Evolutionary conservation across 805 yeast species (phyloP).

Genomic region (Debaryomyces castellii): DNA sequence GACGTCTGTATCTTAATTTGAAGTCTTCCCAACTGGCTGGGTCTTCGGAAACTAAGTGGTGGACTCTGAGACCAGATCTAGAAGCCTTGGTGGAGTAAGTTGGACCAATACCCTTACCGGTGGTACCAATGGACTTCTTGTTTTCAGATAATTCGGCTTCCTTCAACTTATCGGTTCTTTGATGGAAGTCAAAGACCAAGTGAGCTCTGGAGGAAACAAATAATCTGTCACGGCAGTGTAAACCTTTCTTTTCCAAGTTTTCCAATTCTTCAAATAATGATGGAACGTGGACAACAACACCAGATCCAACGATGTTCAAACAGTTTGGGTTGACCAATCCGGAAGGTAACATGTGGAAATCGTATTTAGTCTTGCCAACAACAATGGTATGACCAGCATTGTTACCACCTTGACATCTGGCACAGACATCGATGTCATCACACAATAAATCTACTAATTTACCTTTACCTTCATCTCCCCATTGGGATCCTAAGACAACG

Average conservation of each 20-base stretch:
- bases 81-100: slow-evolving; percentile 96
- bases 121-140: slow-evolving; percentile 91
- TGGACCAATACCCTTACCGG: slow-evolving; percentile 99
- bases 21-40: slow-evolving; percentile 94
- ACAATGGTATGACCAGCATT: slow-evolving; percentile 99
- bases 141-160: slow-evolving; percentile 82
- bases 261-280: slow-evolving; percentile 87
- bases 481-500: slow-evolving; percentile 96
- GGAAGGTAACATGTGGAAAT: slow-evolving; percentile 98
- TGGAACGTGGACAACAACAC: slow-evolving; percentile 91
- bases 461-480: slow-evolving; percentile 99
- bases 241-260: slow-evolving; percentile 78
- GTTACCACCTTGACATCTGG: slow-evolving; percentile 98
- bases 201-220: slow-evolving; percentile 94
- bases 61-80: slow-evolving; percentile 95
- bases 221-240: slow-evolving; percentile 70
- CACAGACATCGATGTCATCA: slow-evolving; percentile 94
- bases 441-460: slow-evolving; percentile 93
- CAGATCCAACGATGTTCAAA: slow-evolving; percentile 86
- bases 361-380: slow-evolving; percentile 83
- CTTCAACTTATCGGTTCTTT: slow-evolving; percentile 91
- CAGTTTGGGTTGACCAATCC: slow-evolving; percentile 96
- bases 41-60: slow-evolving; percentile 87
- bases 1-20: slow-evolving; percentile 69
- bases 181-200: slow-evolving; percentile 96